phyloP scores from a whole-genome alignment of 768 basidiomycete genomes.

The Suillus weaverae region DNA sequence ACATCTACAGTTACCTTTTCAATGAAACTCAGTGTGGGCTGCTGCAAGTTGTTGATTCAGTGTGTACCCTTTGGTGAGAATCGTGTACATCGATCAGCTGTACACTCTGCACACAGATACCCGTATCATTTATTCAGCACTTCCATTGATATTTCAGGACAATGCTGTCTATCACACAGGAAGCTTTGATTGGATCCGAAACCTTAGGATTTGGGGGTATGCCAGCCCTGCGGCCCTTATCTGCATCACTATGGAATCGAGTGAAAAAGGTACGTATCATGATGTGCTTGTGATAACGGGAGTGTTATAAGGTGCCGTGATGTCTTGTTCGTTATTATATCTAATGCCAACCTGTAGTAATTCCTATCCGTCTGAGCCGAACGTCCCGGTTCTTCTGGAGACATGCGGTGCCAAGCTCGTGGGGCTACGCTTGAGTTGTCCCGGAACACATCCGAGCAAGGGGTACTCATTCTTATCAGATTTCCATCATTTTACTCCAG shows the following conservation, averaged over 20 bases:
- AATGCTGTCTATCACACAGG: not conserved
- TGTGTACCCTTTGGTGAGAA: not conserved
- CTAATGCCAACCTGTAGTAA: not conserved
- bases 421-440: not conserved
- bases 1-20: not conserved
- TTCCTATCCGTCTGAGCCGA: not conserved
- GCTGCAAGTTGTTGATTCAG: not conserved
- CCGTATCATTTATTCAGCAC: not conserved
- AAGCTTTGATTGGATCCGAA: not conserved
- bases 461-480: not conserved
- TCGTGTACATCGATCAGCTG: not conserved
- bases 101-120: not conserved
- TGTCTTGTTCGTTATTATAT: slow-evolving; percentile 2
- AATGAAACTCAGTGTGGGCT: not conserved
- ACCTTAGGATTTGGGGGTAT: not conserved
- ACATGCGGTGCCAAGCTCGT: not conserved
- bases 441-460: not conserved
- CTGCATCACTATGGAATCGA: not conserved
- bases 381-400: not conserved
- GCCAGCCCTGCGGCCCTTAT: not conserved
- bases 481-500: not conserved
- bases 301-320: no score
- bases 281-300: not conserved
- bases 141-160: not conserved
- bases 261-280: not conserved